phyloP scores from a whole-genome alignment of 805 yeast genomes.

The Metschnikowia gelsemii region DNA sequence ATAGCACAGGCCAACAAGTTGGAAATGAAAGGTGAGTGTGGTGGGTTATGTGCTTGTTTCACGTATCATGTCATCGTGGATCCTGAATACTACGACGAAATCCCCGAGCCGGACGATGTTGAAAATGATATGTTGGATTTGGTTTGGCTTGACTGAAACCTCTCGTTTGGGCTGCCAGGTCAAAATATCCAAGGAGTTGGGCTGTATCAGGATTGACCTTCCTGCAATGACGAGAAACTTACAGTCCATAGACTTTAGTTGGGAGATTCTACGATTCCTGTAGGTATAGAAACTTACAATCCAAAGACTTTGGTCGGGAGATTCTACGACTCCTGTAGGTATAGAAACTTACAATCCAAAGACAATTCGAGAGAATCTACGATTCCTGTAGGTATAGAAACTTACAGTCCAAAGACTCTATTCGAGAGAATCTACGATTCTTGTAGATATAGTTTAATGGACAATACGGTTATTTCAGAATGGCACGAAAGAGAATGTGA shows the following conservation, averaged over 20 bases:
- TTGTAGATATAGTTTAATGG: too few species aligned
- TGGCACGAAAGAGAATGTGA: too few species aligned
- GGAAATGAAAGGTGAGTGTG: slow-evolving; percentile 98
- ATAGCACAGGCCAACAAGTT: slow-evolving; percentile 91
- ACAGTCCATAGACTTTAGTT: slow-evolving; percentile 74
- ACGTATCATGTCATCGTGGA: slow-evolving; percentile 97
- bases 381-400: too few species aligned
- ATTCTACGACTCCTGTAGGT: too few species aligned
- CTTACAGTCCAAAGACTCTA: too few species aligned
- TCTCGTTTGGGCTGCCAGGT: slow-evolving; percentile 95
- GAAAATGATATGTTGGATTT: slow-evolving; percentile 98
- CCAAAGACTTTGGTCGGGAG: too few species aligned
- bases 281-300: too few species aligned
- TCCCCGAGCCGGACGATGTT: slow-evolving; percentile 96
- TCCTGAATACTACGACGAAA: slow-evolving; percentile 85
- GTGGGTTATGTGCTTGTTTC: slow-evolving; percentile 98
- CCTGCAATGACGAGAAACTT: slow-evolving; percentile 97
- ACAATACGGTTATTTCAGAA: too few species aligned
- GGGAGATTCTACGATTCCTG: too few species aligned
- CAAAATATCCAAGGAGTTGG: slow-evolving; percentile 82
- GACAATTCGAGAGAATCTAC: too few species aligned
- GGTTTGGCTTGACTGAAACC: slow-evolving; percentile 96
- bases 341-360: too few species aligned
- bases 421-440: too few species aligned
- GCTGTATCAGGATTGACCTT: slow-evolving; percentile 90